Conservation (phyloP, 1,284 basidiomycete genomes). For the Leccinum laetum region DNA sequence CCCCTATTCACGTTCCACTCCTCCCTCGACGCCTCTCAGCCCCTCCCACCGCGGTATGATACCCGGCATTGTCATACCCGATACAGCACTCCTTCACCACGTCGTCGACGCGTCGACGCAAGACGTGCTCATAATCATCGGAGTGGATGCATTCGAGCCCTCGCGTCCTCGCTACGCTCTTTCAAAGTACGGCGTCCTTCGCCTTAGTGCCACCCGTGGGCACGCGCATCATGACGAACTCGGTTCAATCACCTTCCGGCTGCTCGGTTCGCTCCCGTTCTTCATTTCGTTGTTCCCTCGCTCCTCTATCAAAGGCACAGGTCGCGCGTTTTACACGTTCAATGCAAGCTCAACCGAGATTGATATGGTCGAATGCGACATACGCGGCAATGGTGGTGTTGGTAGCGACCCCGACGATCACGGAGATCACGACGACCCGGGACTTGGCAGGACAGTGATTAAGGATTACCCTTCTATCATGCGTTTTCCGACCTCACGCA, state of each 20-base stretch:
- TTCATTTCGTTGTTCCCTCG: conserved; percentile 1
- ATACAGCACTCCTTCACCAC: conserved; percentile 13
- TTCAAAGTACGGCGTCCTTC: conserved; percentile 10
- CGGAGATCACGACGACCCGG: background rate
- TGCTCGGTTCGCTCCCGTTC: conserved; percentile 6
- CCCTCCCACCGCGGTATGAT: conserved; percentile 14
- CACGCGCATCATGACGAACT: background rate
- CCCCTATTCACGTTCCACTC: too few relatives aligned
- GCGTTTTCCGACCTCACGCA: background rate
- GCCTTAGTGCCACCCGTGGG: conserved; percentile 1
- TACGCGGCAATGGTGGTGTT: background rate
- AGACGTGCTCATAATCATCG: conserved; percentile 15
- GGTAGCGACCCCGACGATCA: background rate
- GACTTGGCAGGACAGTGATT: background rate
- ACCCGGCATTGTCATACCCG: background rate
- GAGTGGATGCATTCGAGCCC: conserved; percentile 7
- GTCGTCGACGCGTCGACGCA: conserved; percentile 9
- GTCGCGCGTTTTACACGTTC: conserved; percentile 10
- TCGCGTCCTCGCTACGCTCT: conserved; percentile 6
- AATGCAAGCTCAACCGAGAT: background rate
- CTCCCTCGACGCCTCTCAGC: conserved; percentile 3
- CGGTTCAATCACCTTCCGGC: conserved; percentile 15
- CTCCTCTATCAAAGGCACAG: conserved; percentile 17
- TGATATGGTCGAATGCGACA: conserved; percentile 17
- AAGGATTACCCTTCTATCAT: conserved; percentile 13